Percentiles rank a stretch among this genome's conserved stretches.
Conservation (phyloP, 2,329 filamentous ascomycete genomes). For the Nothophaeocryptopus gaeumannii region DNA sequence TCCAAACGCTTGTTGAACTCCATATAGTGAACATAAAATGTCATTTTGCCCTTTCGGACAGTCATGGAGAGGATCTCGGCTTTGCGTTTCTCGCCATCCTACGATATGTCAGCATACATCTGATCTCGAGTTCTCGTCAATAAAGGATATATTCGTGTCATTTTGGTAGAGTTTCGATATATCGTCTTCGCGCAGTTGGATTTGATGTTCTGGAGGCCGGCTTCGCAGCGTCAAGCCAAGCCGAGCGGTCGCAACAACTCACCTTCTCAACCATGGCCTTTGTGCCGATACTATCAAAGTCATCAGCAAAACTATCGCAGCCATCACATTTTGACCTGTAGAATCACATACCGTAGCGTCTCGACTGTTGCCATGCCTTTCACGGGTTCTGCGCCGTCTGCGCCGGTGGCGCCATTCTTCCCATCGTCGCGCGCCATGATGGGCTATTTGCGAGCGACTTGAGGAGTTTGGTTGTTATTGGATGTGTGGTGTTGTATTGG, state of each 20-base stretch:
- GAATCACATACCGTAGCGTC: slow-evolving; percentile 65
- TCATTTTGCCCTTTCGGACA: slow-evolving; percentile 80
- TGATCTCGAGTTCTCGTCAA: too few relatives aligned
- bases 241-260: slow-evolving; percentile 30
- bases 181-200: too few relatives aligned
- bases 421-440: slow-evolving; percentile 54
- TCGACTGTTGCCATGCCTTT: slow-evolving; percentile 82
- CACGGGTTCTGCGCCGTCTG: slow-evolving; percentile 52
- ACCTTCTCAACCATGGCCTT: slow-evolving; percentile 70
- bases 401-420: slow-evolving; percentile 29
- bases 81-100: slow-evolving; percentile 80
- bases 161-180: too few relatives aligned
- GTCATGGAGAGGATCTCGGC: slow-evolving; percentile 96
- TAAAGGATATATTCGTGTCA: too few relatives aligned
- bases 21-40: slow-evolving; percentile 96
- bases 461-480: background rate
- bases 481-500: slow-evolving; percentile 7
- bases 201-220: slow-evolving; percentile 1
- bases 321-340: background rate
- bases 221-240: slow-evolving; percentile 8
- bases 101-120: slow-evolving; percentile 11
- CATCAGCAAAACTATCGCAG: slow-evolving; percentile 13
- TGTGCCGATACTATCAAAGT: slow-evolving; percentile 57
- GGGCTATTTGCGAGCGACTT: background rate
- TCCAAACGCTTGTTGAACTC: slow-evolving; percentile 91